Base-by-base conservation (phyloP, 331 rosid genomes). In the Pyrus hybrid region DNA sequence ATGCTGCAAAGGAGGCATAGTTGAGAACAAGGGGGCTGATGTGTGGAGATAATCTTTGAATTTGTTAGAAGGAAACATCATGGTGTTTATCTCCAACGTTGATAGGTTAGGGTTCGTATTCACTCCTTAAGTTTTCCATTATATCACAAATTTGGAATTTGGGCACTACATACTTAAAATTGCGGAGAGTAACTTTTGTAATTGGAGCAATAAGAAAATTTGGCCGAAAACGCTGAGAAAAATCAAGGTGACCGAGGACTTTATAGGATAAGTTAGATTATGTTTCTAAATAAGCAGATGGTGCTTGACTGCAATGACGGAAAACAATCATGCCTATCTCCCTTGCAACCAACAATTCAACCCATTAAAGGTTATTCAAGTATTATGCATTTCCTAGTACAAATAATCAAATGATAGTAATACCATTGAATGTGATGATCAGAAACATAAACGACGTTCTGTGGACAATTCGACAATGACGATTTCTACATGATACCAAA, bases 1-100 rank as follows among this genome's bases (percentile, higher is more conserved):
- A 67, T 35, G 75, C 77, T 4, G 83, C 61, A 13, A 81, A 68
- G 4, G 85, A 85, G 3, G 88, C 81, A 54, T 54, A 54, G 61
- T 54, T 20, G 61, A 54, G 61, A 54, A 54, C 61, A 20, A 18
- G 61, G 25, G 7, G 61, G 61, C 11, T 18, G 61, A 6, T 7
- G 60, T 20, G 10, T 22, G 13, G 22, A 7, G 8, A n/a, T 14
- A 7, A n/a, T n/a, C 61, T 20, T 14, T 7, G 61, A 54, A 4
- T 6, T 2, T 54, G 61, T 8, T 54, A 13, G 11, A 13, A 54
- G 61, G 61, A 54, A n/a, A 2, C 10, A 18, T 17, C 61, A 8
- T 54, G 61, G 6, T 13, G 53, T 45, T 13, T 13, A 11, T 45
- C 53, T 45, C 5, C 53, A 45, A 14, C 6, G 4, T 13, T 43